Conservation (phyloP, 2,329 filamentous ascomycete species). For the Claviceps pazoutovae region DNA sequence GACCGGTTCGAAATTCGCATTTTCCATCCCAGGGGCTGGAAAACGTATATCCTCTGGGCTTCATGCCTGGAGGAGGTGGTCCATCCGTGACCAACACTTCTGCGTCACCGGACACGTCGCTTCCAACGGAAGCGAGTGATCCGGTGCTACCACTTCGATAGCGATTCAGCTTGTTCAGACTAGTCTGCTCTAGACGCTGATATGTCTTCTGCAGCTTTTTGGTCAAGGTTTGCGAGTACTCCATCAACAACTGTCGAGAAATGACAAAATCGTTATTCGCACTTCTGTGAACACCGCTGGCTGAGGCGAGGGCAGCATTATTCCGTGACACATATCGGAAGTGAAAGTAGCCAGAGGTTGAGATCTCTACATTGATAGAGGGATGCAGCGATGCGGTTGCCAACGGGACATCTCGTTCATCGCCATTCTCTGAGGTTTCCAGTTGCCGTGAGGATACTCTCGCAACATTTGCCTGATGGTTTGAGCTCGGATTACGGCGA, state of each 20-base stretch:
- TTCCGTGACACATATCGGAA: conserved; percentile 25
- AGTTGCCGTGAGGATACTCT: conserved; percentile 43
- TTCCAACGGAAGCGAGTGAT: conserved; percentile 16
- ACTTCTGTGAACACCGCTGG: conserved; percentile 2
- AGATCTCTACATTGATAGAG: conserved; percentile 37
- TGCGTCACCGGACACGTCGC: background rate
- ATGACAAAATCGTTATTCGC: conserved; percentile 14
- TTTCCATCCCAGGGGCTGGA: conserved; percentile 73
- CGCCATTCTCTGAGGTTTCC: conserved; percentile 18
- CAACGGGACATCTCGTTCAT: conserved; percentile 11
- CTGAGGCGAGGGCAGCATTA: background rate
- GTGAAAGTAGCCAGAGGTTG: conserved; percentile 43
- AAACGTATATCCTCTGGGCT: conserved; percentile 60
- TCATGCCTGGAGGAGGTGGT: conserved; percentile 17
- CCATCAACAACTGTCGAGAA: conserved; percentile 43
- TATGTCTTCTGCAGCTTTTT: conserved; percentile 33
- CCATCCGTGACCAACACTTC: conserved; percentile 1
- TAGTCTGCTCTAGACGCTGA: conserved; percentile 20
- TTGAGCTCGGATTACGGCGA: conserved; percentile 55
- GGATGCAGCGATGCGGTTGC: conserved; percentile 16
- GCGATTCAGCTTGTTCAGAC: conserved; percentile 13
- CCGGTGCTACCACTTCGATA: conserved; percentile 16
- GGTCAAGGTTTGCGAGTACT: conserved; percentile 36
- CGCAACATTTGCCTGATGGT: conserved; percentile 63
- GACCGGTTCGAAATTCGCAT: conserved; percentile 73